Evolutionary conservation across 2,329 filamentous ascomycete genomes (phyloP), one percentile per base, ranked within the genome.

Genomic region (Colletotrichum sidae): DNA sequence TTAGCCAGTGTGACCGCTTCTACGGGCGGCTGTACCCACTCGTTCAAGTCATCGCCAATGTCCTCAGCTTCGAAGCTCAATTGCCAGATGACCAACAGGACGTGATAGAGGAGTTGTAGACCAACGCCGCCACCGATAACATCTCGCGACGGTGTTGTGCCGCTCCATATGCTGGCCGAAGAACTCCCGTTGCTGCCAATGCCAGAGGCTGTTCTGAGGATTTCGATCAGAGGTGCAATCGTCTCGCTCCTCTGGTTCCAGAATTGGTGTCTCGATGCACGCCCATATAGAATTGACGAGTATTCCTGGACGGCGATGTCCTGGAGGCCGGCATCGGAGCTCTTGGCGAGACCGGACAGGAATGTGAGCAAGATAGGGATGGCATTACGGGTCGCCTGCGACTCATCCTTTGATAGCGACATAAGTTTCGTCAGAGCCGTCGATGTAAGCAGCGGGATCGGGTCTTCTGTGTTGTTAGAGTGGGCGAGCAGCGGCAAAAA

Each of bases 271-370:
- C 96, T 88, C 4, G 94, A 88, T 63, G 88, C 88, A 67, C 84
- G 87, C 44, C 90, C 92, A 67, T 93, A 90, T 38, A 99, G 84
- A 38, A 99, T 83, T 17, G 92, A 86, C 41, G 96, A 97, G 79
- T 95, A 96, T 75, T 95, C 89, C 74, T 96, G 92, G 11, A 98
- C 94, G 34, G 94, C 95, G 74, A 98, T 97, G 75, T 99, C 96
- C 79, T 99, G 96, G 61, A 97, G 85, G 44, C 93, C 93, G 60
- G 92, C 91, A 79, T 99, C 96, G 46, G 92, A 87, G 75, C 90
- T 93, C 82, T 94, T 94, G 64, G 92, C 90, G 60, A 98, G 84
- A 57, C 89, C 89, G 8, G 94, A 92, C 37, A 98, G 88, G 78
- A 97, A 98, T 73, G 87, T 90, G 78, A 96, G 92, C 54, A 98